Evolutionary conservation across 1,139 yeast species (phyloP), one percentile per base, ranked within the genome.

Genomic region (Nakaseomyces glabratus): DNA sequence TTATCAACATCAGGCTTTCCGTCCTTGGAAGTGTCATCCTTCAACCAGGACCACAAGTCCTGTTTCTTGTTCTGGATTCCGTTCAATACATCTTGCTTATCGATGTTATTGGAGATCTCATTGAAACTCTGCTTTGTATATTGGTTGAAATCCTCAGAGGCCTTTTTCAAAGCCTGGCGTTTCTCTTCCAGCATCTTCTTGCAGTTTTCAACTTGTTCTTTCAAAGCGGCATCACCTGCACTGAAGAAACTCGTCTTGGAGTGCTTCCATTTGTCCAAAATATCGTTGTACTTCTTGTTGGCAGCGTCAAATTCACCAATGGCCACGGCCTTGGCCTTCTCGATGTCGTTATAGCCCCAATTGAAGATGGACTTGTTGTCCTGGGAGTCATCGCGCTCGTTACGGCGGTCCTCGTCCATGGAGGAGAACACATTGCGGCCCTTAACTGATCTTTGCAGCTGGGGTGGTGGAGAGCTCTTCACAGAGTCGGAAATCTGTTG

Each of bases 331-430:
- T 48, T 51, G 12, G 52, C 51, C 19, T 43, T 46, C 33, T 57
- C 61, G n/a, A 55, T 50, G 36, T 53, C 51, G 35, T 45, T 47
- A 41, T 47, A 49, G 18, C 59, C 59, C 47, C 53, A 46, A 39
- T 49, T 47, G 37, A 55, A 50, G 36, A 55, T 51, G 11, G 55
- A 46, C 31, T 45, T 43, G 20, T 20, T 20, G 20, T 25, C 28
- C 11, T 10, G 13, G 16, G 17, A 7, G 16, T 6, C 7, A 6
- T 6, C 7, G 28, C 9, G n/a, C 28, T 25, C 20, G 6, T 12
- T 7, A n/a, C 18, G 12, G 28, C 16, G 6, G 30, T 26, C 30
- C 21, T 24, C 28, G 4, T 26, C 30, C 30, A 26, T 26, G 15
- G 30, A 26, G 10, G 30, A 26, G 30, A 26, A 26, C 7, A 16